These are phyloP conservation scores for Alternaria arborescens DNA, from an alignment of 2,329 filamentous ascomycete genomes.

Conservation along the genomic window DNA sequence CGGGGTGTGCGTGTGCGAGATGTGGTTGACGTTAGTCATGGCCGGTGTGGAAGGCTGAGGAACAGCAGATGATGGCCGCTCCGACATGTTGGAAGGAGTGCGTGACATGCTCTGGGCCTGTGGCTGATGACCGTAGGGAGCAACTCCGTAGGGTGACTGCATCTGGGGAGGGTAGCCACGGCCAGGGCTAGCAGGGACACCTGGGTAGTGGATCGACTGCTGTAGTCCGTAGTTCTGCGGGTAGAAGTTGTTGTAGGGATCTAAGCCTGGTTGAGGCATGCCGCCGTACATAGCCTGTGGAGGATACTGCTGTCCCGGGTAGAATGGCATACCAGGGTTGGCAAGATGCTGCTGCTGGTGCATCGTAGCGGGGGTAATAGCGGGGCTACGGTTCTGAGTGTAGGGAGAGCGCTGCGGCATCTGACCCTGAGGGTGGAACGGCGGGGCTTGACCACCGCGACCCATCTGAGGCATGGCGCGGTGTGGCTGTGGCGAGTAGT, in stretches of 20 bases:
- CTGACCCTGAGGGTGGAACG: conserved; percentile 58
- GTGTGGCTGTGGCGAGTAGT: conserved; percentile 62
- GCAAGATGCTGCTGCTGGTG: conserved; percentile 66
- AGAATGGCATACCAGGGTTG: conserved; percentile 69
- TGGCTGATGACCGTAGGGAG: conserved; percentile 63
- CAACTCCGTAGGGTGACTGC: conserved; percentile 58
- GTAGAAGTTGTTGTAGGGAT: conserved; percentile 53
- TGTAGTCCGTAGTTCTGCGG: conserved; percentile 61
- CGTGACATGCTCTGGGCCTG: conserved; percentile 73
- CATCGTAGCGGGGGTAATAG: conserved; percentile 68
- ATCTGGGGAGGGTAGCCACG: conserved; percentile 56
- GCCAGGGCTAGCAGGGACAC: conserved; percentile 56
- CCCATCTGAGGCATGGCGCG: conserved; percentile 61
- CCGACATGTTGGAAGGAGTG: conserved; percentile 64
- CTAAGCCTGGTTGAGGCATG: conserved; percentile 61
- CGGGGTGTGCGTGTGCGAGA: conserved; percentile 62
- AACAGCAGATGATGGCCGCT: conserved; percentile 68
- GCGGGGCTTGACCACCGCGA: conserved; percentile 61
- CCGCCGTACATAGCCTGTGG: conserved; percentile 66
- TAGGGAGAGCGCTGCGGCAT: conserved; percentile 66
- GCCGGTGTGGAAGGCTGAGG: conserved; percentile 67
- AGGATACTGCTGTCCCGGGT: conserved; percentile 64
- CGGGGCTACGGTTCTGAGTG: conserved; percentile 68
- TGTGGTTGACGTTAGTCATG: conserved; percentile 51
- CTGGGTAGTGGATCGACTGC: conserved; percentile 55